Conservation (phyloP, 768 basidiomycete genomes). For the Boletellus ananas region DNA sequence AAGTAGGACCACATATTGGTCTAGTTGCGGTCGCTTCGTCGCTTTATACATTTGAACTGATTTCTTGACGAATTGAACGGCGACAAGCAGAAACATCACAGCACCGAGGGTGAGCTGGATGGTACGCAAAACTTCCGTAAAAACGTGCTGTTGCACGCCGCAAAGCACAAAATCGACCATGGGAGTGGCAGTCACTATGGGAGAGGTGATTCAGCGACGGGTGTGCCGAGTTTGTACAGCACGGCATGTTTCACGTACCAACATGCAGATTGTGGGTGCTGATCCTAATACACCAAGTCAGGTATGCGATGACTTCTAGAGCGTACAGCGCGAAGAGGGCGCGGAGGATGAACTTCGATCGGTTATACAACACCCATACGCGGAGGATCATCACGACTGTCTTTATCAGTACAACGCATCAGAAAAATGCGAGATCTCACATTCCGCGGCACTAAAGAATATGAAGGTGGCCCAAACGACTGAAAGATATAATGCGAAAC, state of each 20-base stretch:
- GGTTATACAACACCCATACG: neutral
- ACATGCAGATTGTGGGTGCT: neutral
- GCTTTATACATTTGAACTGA: neutral
- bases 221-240: no score
- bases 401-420: neutral
- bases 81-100: neutral
- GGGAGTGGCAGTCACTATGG: no score
- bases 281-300: neutral
- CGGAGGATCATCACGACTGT: conserved; percentile 1
- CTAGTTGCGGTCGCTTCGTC: neutral
- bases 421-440: neutral
- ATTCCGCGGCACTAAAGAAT: neutral
- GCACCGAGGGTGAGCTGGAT: neutral
- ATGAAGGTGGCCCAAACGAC: neutral
- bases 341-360: neutral
- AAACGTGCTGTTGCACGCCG: no score
- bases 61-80: neutral
- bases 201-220: no score
- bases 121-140: neutral
- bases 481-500: neutral
- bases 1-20: neutral
- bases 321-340: neutral
- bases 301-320: neutral
- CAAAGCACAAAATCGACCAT: no score
- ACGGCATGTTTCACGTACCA: no score